These are phyloP conservation scores for Xerocomellus chrysenteron DNA, from an alignment of 768 basidiomycete species.

Conservation along the genomic window DNA sequence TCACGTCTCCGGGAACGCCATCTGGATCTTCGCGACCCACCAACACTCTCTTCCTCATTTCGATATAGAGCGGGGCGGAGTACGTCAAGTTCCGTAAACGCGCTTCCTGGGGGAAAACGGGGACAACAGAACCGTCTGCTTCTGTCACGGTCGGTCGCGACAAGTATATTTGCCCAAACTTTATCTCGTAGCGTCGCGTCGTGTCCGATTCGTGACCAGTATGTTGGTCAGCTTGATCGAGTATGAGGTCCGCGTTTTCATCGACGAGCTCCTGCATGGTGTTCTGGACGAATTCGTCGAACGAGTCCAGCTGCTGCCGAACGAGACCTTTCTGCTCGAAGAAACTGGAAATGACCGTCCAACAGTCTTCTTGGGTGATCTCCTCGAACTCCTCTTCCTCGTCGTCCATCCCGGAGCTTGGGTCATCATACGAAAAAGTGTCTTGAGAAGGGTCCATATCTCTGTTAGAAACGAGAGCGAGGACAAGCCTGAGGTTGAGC, in stretches of 20 bases:
- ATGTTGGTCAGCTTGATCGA: conserved; percentile 96
- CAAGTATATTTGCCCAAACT: conserved; percentile 96
- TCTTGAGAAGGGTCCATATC: conserved; percentile 49
- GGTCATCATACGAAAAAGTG: conserved; percentile 56
- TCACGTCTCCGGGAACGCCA: conserved; percentile 75
- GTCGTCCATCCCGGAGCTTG: conserved; percentile 56
- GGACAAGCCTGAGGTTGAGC: background rate
- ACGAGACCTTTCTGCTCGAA: conserved; percentile 98
- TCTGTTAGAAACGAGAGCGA: conserved; percentile 21
- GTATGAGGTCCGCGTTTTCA: conserved; percentile 90
- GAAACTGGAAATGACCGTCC: conserved; percentile 94
- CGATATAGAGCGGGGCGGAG: conserved; percentile 92
- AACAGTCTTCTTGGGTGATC: conserved; percentile 91
- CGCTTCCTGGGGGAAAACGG: conserved; percentile 96
- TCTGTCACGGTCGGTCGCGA: conserved; percentile 94
- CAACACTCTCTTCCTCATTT: conserved; percentile 86
- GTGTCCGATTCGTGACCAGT: conserved; percentile 81
- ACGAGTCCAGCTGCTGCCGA: conserved; percentile 95
- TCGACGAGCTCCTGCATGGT: conserved; percentile 99
- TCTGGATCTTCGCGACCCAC: conserved; percentile 79
- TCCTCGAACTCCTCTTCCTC: conserved; percentile 61
- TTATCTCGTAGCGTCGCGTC: conserved; percentile 94
- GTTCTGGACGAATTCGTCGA: conserved; percentile 98
- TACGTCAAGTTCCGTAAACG: conserved; percentile 94
- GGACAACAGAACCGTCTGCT: conserved; percentile 89